phyloP scores from a whole-genome alignment of 768 basidiomycete genomes.

The Wakefieldia striispora region DNA sequence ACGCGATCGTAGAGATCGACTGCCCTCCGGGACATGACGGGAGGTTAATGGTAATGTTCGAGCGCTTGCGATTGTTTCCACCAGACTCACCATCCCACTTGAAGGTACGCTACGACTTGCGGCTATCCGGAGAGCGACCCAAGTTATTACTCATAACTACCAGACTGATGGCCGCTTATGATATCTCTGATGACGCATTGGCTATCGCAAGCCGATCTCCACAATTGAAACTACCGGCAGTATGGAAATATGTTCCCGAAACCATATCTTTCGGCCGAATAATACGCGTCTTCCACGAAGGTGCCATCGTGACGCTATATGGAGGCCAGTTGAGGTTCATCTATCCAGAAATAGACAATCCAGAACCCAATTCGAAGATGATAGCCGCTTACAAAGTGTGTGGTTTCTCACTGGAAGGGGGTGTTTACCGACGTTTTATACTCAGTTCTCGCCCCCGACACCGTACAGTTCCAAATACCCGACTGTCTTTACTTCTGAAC shows the following conservation, averaged over 20 bases:
- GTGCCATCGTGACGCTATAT: slow-evolving; percentile 25
- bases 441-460: slow-evolving; percentile 20
- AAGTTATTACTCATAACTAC: slow-evolving; percentile 25
- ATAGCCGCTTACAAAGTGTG: slow-evolving; percentile 22
- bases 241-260: slow-evolving; percentile 23
- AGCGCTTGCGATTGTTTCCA: neutral
- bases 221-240: slow-evolving; percentile 6
- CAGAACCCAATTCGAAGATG: slow-evolving; percentile 12
- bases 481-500: slow-evolving; percentile 24
- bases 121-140: slow-evolving; percentile 26
- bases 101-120: slow-evolving; percentile 30
- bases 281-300: slow-evolving; percentile 27
- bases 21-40: slow-evolving; percentile 28
- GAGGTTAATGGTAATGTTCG: slow-evolving; percentile 22
- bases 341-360: slow-evolving; percentile 24
- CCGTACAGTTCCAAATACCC: slow-evolving; percentile 20
- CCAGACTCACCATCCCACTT: neutral
- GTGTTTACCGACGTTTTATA: neutral
- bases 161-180: slow-evolving; percentile 29
- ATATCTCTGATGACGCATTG: slow-evolving; percentile 22
- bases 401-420: rapidly evolving
- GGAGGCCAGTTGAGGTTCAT: slow-evolving; percentile 25
- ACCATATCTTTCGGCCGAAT: slow-evolving; percentile 27
- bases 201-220: slow-evolving; percentile 7
- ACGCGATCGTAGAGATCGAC: slow-evolving; percentile 26